A percentile compares a stretch with the other conserved stretches of the same genome.
Evolutionary conservation across 2,329 filamentous ascomycete genomes (phyloP).

Genomic region (Fonsecaea pugnacius): DNA sequence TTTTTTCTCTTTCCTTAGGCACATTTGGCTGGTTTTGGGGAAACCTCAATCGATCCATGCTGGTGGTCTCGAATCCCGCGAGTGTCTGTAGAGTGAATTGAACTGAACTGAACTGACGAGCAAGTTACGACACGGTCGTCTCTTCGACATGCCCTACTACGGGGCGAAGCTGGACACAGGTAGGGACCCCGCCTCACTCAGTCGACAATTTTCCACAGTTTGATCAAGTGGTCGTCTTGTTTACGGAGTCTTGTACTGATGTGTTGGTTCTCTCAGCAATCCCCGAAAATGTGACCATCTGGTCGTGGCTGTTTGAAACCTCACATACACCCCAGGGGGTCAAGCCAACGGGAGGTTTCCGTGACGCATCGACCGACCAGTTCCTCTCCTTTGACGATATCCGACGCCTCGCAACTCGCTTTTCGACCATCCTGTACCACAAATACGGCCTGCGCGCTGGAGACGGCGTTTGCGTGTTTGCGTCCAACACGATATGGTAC

Average conservation of each 20-base stretch:
- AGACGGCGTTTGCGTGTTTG: conserved; percentile 64
- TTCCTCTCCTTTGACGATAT: conserved; percentile 61
- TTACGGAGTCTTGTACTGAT: neutral
- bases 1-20: neutral
- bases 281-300: neutral
- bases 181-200: neutral
- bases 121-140: neutral
- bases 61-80: neutral
- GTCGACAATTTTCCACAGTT: neutral
- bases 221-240: neutral
- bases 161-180: neutral
- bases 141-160: neutral
- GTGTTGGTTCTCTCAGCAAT: neutral
- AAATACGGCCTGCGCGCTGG: conserved; percentile 58
- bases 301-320: conserved; percentile 7
- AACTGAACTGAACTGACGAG: no score
- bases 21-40: neutral
- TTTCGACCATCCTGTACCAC: conserved; percentile 63
- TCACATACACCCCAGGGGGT: neutral
- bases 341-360: conserved; percentile 49
- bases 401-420: conserved; percentile 59
- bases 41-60: neutral
- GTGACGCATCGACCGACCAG: conserved; percentile 63
- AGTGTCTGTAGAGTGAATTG: neutral
- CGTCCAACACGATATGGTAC: conserved; percentile 68